Evolutionary conservation across 306 rosid species (phyloP), one percentile per base, ranked within the genome.

Genomic region (Pyrus bretschneideri): DNA sequence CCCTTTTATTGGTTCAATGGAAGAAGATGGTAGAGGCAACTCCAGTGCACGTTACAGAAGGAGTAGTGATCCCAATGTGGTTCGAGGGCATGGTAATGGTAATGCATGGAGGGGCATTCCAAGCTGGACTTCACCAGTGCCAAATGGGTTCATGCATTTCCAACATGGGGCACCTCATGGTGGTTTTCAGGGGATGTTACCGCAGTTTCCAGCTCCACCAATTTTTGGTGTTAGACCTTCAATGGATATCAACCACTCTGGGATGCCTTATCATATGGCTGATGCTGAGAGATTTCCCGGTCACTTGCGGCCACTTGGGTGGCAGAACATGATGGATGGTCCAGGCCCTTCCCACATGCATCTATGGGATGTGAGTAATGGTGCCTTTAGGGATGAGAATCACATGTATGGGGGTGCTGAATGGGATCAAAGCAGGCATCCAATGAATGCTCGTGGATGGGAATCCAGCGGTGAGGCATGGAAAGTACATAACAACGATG

Each of bases 61-160:
- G 89, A 79, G 80, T 62, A 85, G 64, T 77, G 99, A 93, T 74
- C 89, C 91, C 70, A 91, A 89, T 58, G 66, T 91, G 81, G 96
- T 93, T 67, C 86, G 99, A 83, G 86, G 82, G 61, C 99, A 89
- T 80, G 91, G 91, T 62, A 94, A 91, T 82, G 78, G 91, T 62
- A 94, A 91, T 82, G 76, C 94, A 58, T 96, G 99, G 99, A 96
- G 99, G 85, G 97, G 91, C 69, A 87, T 88, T 70, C 96, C 97
- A 67, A 88, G 85, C 84, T 96, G 99, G 99, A 76, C 83, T 60
- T 79, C 96, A 33, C 93, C 97, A 1, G 85, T 91, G 46, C 93
- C 96, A 67, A 96, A 92, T 85, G 97, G 97, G 77, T 91, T 91
- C 83, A 89, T 89, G 79, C 99, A 96, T 77, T 96, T 93, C 87